Evolutionary conservation across 345 rosid genomes (phyloP).

Genomic region (Hibiscus mutabilis): DNA sequence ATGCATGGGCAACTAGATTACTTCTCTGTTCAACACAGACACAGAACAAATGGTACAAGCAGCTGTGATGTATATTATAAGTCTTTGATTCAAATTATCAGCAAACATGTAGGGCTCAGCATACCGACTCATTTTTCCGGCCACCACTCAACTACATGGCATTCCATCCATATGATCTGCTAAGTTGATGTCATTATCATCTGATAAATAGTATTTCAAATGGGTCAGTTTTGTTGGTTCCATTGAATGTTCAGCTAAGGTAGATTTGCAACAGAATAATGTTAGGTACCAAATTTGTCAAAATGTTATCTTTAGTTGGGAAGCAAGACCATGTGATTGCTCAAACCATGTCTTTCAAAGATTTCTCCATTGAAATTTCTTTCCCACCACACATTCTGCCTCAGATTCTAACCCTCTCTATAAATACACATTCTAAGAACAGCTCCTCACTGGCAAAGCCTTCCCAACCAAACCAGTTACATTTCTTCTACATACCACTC

Average conservation of each 20-base stretch:
- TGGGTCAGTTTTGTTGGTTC: not conserved
- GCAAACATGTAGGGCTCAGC: not conserved
- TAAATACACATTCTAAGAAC: not conserved
- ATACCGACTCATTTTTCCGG: not conserved
- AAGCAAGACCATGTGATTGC: not conserved
- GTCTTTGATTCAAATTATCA: not conserved
- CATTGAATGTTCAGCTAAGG: not conserved
- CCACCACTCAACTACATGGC: not conserved
- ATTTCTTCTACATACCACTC: not conserved
- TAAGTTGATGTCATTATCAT: not conserved
- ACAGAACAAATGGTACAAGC: not conserved
- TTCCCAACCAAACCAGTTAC: not conserved
- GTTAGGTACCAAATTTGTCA: not conserved
- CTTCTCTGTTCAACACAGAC: not conserved
- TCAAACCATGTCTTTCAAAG: not conserved
- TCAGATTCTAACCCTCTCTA: not conserved
- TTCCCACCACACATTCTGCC: not conserved
- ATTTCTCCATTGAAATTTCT: not conserved
- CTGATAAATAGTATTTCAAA: not conserved
- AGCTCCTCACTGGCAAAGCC: not conserved
- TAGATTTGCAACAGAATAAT: not conserved
- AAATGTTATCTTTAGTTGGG: not conserved
- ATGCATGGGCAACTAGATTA: not conserved
- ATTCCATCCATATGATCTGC: not conserved
- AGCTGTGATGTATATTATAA: not conserved